Conservation (phyloP, 176 grass and related monocot genomes). For the Cocos nucifera region DNA sequence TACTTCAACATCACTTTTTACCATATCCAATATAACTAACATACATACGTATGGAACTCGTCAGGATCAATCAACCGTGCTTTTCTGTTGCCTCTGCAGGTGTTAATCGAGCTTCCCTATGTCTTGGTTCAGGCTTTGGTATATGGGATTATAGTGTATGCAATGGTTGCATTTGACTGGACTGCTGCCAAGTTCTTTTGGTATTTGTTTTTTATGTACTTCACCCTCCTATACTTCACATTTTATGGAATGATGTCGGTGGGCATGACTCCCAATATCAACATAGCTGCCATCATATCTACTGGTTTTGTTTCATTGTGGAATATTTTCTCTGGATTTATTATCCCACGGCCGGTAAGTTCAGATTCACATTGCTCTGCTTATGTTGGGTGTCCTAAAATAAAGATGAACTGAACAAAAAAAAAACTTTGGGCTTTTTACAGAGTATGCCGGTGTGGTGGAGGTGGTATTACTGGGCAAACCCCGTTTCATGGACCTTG, state of each 20-base stretch:
- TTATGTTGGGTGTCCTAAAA: too few species aligned
- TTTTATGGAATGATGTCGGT: slow-evolving; percentile 88
- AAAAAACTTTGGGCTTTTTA: slow-evolving; percentile 2
- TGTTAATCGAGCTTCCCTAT: slow-evolving; percentile 70
- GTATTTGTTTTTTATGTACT: slow-evolving; percentile 86
- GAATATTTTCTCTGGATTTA: slow-evolving; percentile 80
- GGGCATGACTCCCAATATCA: slow-evolving; percentile 64
- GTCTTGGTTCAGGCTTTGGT: slow-evolving; percentile 50
- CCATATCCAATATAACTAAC: too few species aligned
- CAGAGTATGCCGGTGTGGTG: slow-evolving; percentile 73
- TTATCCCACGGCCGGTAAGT: slow-evolving; percentile 69
- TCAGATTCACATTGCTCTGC: neutral
- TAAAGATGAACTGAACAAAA: neutral
- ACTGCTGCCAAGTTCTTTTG: slow-evolving; percentile 74
- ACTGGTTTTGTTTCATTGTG: slow-evolving; percentile 46
- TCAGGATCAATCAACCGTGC: too few species aligned
- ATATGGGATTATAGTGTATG: slow-evolving; percentile 66
- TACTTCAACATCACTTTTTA: neutral
- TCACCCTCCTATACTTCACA: slow-evolving; percentile 75
- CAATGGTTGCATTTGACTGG: slow-evolving; percentile 80
- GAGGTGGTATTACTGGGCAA: slow-evolving; percentile 77
- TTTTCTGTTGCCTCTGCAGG: slow-evolving; percentile 26
- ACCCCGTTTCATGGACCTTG: slow-evolving; percentile 63
- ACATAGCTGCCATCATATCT: slow-evolving; percentile 45
- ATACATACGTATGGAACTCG: too few species aligned